A percentile compares a stretch with the other conserved stretches of the same genome.
Conservation (phyloP, 371 early-diverging fungal genomes). For the Thermomucor indicae-seudaticae region DNA sequence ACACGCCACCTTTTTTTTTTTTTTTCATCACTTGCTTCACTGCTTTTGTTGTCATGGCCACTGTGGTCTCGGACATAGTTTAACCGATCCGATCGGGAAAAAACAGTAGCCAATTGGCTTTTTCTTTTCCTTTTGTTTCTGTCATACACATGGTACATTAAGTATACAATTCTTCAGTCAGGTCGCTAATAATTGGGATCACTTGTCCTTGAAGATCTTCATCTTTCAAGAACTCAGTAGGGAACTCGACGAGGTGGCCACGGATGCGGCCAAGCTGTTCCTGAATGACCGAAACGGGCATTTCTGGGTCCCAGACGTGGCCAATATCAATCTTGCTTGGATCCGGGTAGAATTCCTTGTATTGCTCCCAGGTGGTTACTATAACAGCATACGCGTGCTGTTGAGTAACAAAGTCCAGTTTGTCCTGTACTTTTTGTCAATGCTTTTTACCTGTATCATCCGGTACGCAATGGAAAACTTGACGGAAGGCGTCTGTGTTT, state of each 20-base stretch:
- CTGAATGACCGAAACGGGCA: constrained; percentile 45
- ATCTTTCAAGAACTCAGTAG: constrained; percentile 65
- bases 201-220: constrained; percentile 47
- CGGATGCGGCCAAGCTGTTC: constrained; percentile 43
- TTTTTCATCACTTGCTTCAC: too few species aligned
- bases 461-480: constrained; percentile 75
- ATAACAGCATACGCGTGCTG: constrained; percentile 7
- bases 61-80: too few species aligned
- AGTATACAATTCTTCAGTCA: constrained; percentile 40
- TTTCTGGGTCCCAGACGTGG: constrained; percentile 36
- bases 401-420: background rate
- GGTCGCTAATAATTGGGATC: constrained; percentile 34
- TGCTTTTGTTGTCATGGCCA: too few species aligned
- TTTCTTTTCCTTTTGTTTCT: too few species aligned
- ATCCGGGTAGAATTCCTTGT: constrained; percentile 56
- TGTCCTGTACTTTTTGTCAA: background rate
- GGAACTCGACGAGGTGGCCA: constrained; percentile 76
- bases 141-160: too few species aligned
- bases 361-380: constrained; percentile 66
- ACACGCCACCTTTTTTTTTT: too few species aligned
- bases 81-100: too few species aligned
- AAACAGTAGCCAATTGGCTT: too few species aligned
- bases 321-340: constrained; percentile 38
- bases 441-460: constrained; percentile 54
- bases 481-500: constrained; percentile 64